Evolutionary conservation across 306 rosid genomes (phyloP).

Genomic region (Malus sylvestris): DNA sequence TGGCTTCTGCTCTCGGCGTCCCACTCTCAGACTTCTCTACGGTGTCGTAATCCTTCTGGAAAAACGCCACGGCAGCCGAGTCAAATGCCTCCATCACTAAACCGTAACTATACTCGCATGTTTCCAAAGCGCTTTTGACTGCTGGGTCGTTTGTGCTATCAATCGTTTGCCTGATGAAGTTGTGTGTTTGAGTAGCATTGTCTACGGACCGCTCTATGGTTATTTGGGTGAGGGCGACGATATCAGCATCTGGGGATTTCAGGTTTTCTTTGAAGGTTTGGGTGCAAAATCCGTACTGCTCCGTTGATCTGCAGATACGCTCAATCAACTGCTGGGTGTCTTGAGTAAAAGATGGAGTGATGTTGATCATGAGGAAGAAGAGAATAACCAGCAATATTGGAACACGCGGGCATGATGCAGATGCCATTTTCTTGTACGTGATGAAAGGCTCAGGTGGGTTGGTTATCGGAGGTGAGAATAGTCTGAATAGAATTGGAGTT

Average conservation of each 20-base stretch:
- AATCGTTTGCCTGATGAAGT: not conserved
- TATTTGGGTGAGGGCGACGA: slow-evolving; percentile 15
- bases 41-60: not conserved
- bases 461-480: not conserved
- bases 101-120: not conserved
- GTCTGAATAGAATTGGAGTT: not conserved
- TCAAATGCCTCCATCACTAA: not conserved
- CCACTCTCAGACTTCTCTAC: not conserved
- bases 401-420: not conserved
- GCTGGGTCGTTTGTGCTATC: not conserved
- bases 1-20: slow-evolving; percentile 12
- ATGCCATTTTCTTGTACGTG: not conserved
- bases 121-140: not conserved
- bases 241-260: not conserved
- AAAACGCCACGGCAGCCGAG: not conserved
- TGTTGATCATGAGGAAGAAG: not conserved
- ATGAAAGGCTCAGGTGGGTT: not conserved
- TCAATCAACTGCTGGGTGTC: slow-evolving; percentile 11
- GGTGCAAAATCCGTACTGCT: slow-evolving; percentile 26
- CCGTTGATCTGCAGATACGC: slow-evolving; percentile 9
- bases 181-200: slow-evolving; percentile 5
- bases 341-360: not conserved
- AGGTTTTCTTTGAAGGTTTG: slow-evolving; percentile 9
- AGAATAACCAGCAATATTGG: not conserved
- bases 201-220: slow-evolving; percentile 3